These are phyloP conservation scores for Diaporthe citriasiana DNA, from an alignment of 2,329 filamentous ascomycete species.

Conservation along the genomic window DNA sequence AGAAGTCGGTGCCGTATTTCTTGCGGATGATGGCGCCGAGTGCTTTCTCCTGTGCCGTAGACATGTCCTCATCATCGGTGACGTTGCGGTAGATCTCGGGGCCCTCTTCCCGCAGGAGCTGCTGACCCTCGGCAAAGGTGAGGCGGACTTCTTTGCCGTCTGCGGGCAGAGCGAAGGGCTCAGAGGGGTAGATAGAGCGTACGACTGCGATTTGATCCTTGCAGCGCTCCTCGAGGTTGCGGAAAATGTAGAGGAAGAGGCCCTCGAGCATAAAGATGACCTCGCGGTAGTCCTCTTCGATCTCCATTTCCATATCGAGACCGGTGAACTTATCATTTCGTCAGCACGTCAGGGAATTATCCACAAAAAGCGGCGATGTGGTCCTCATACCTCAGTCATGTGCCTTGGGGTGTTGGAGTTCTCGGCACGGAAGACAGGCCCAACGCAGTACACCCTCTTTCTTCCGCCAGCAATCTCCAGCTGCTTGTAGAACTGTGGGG, in stretches of 20 bases:
- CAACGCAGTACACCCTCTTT: constrained; percentile 83
- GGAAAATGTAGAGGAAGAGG: constrained; percentile 84
- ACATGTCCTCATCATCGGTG: constrained; percentile 83
- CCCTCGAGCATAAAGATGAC: constrained; percentile 80
- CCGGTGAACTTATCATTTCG: constrained; percentile 74
- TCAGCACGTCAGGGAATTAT: neutral
- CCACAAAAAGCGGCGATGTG: no score
- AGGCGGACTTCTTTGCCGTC: constrained; percentile 81
- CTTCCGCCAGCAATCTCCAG: constrained; percentile 85
- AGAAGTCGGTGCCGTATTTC: constrained; percentile 96
- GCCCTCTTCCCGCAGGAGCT: constrained; percentile 82
- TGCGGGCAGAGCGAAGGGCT: constrained; percentile 82
- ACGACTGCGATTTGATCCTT: constrained; percentile 80
- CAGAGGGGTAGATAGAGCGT: constrained; percentile 81
- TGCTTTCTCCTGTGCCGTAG: constrained; percentile 87
- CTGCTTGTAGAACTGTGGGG: constrained; percentile 90
- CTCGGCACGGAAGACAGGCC: constrained; percentile 88
- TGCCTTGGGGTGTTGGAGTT: constrained; percentile 87
- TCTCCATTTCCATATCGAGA: constrained; percentile 92
- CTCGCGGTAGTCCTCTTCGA: constrained; percentile 83
- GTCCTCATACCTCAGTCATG: constrained; percentile 76
- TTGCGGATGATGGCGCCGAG: constrained; percentile 87
- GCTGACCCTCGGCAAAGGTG: constrained; percentile 83
- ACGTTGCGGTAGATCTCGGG: constrained; percentile 77
- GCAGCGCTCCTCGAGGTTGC: constrained; percentile 77